Conservation (phyloP, 1,284 basidiomycete genomes). For the Ceratobasidium sp. region DNA sequence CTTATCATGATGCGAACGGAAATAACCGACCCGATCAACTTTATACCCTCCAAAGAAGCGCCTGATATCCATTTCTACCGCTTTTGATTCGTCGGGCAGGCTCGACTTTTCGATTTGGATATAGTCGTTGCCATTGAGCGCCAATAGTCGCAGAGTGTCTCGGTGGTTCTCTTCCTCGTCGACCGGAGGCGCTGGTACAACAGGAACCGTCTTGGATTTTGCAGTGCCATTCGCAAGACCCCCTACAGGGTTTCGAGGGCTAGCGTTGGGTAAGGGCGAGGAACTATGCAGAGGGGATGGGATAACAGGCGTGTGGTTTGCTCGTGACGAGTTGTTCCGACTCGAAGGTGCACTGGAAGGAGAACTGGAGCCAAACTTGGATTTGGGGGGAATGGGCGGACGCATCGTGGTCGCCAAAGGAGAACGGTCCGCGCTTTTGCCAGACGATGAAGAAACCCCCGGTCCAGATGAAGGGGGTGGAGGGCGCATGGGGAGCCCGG, state of each 20-base stretch:
- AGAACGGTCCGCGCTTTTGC: constrained; percentile 2
- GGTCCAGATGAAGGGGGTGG: constrained; percentile 27
- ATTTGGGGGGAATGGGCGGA: constrained; percentile 22
- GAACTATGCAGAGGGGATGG: constrained; percentile 32
- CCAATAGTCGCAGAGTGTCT: constrained; percentile 59
- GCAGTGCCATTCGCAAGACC: neutral
- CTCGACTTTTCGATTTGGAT: constrained; percentile 59
- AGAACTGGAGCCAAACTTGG: neutral
- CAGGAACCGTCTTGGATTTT: constrained; percentile 8
- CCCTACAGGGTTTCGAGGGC: neutral
- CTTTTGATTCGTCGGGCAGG: constrained; percentile 33
- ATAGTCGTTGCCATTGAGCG: constrained; percentile 68
- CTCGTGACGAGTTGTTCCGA: constrained; percentile 4
- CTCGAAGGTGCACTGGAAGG: constrained; percentile 7
- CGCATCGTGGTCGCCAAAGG: constrained; percentile 31
- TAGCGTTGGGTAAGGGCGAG: constrained; percentile 17
- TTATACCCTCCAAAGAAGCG: constrained; percentile 60
- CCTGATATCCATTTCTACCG: constrained; percentile 34
- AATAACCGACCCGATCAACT: constrained; percentile 64
- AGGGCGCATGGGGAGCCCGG: constrained; percentile 28
- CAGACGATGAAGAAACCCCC: neutral
- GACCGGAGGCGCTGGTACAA: constrained; percentile 38
- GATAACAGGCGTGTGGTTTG: constrained; percentile 21
- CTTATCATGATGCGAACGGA: neutral
- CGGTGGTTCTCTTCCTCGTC: constrained; percentile 50